These are phyloP conservation scores for Russula sp. DNA, from an alignment of 768 basidiomycete genomes.

Conservation along the genomic window DNA sequence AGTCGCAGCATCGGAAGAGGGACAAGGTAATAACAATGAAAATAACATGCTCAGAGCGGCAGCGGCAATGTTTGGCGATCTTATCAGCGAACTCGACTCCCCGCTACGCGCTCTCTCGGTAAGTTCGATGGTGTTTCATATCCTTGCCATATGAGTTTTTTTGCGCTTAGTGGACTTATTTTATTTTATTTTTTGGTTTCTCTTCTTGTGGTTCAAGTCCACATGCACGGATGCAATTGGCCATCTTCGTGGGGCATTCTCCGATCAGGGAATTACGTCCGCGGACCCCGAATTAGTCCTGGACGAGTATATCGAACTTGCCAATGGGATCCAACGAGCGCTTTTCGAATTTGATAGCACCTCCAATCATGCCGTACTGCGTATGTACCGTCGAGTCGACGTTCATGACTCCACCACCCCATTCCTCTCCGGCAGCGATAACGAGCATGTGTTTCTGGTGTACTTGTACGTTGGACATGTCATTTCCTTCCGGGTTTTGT, in stretches of 20 bases:
- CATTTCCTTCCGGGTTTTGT: background rate
- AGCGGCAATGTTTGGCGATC: slow-evolving; percentile 67
- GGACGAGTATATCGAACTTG: slow-evolving; percentile 57
- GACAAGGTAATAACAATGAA: slow-evolving; percentile 15
- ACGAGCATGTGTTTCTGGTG: slow-evolving; percentile 80
- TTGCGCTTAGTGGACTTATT: background rate
- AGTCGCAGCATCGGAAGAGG: slow-evolving; percentile 5
- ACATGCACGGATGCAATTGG: slow-evolving; percentile 54
- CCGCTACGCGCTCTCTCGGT: slow-evolving; percentile 72
- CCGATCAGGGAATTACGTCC: slow-evolving; percentile 32
- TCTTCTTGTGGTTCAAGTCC: slow-evolving; percentile 38
- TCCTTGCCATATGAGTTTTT: background rate
- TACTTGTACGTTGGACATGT: slow-evolving; percentile 69
- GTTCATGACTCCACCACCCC: slow-evolving; percentile 24
- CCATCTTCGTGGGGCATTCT: slow-evolving; percentile 59
- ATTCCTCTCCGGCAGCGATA: slow-evolving; percentile 41
- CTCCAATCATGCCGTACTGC: slow-evolving; percentile 75
- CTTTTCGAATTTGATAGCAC: slow-evolving; percentile 72
- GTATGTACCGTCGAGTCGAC: slow-evolving; percentile 57
- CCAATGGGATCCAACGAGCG: slow-evolving; percentile 60
- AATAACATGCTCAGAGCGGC: slow-evolving; percentile 50
- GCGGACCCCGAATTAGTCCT: slow-evolving; percentile 35
- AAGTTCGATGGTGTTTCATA: slow-evolving; percentile 23
- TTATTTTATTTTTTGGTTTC: background rate
- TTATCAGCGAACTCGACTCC: slow-evolving; percentile 73